Evolutionary conservation across 2,329 filamentous ascomycete species (phyloP), one percentile per base, ranked within the genome.

Genomic region (Penicillium sp.): DNA sequence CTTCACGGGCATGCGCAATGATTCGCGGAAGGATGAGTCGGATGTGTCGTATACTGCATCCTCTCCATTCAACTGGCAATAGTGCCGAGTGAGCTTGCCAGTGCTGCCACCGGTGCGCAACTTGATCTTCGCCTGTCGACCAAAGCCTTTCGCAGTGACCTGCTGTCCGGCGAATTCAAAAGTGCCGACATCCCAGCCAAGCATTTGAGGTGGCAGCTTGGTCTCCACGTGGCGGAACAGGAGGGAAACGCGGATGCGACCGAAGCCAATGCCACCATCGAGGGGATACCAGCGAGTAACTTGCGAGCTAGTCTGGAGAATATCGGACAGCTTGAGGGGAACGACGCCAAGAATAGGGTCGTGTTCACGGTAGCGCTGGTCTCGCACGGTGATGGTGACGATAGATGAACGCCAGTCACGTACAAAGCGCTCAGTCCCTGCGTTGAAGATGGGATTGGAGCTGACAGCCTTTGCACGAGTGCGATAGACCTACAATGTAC

Each of bases 391-490:
- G 41, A 97, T 79, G 0, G 91, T 96, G 46, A 95, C 80, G 49
- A 96, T 87, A 38, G 82, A 80, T 14, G 88, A 93, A 55, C 89
- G 81, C 93, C 93, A 99, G 65, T 99, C 92, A 18, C 92, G 86
- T 27, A 97, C 76, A 61, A 97, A 97, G 11, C 87, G 82, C 65
- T 99, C 93, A 0, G 91, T 96, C 52, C 92, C 92, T 3, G 93
- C 91, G 61, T 97, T 96, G 79, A 95, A 97, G 56, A 97, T 96
- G 1, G 93, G 93, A 67, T 95, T 91, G 44, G 89, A 95, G 30
- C 88, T 95, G 7, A 95, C 87, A 3, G 91, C 91, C 76, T 99
- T 97, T 30, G 89, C 83, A 63, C 93, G 83, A n/a, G 92, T 97
- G 64, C 92, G 90, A 76, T 96, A 97, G 14, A 90, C 78, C 73